Base-by-base conservation (phyloP, 2,329 filamentous ascomycete genomes). In the Davidsoniella eucalypti region DNA sequence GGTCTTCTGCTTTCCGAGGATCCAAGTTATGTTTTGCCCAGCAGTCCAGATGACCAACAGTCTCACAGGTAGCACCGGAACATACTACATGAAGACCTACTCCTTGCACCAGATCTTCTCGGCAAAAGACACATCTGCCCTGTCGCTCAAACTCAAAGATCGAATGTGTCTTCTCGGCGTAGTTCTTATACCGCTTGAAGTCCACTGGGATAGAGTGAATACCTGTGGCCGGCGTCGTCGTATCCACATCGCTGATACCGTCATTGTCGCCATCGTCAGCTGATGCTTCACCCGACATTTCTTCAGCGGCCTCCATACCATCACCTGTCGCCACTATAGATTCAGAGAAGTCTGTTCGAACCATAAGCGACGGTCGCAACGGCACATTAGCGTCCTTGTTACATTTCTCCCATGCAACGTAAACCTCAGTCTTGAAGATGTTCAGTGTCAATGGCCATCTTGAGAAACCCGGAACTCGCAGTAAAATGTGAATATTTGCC, bases 391-490 rank as follows among this genome's bases (percentile, higher is more conserved):
- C 68, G 2, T 69, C 63, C 2, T 68, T 64, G 42, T 70, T 71
- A 69, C 75, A 80, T 45, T 64, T 69, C 16, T 70, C 61, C 90
- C 90, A 96, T 1, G 73, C 70, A 17, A 66, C 65, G 57, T 83
- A 73, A 0, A 86, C 80, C 53, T 90, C 84, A 2, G 69, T 65
- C 2, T 71, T 70, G 57, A 94, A 90, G 63, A 96, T 90, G 21
- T 84, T 80, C 44, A 95, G 61, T 49, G 75, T 75, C 49, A 98
- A 68, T 17, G 90, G 90, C 90, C 87, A 94, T 43, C 79, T 70
- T 14, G 70, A 68, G 61, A 96, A 96, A 62, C 85, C 92, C 2
- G 77, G 73, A 2, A 87, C 84, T 0, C 82, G 74, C 1, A 94
- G 71, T 0, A 98, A 70, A 2, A 92, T 69, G 61, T 94, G 84